These are phyloP conservation scores for Conticribra guillardii DNA, from an alignment of 108 stramenopile genomes.

Conservation along the genomic window DNA sequence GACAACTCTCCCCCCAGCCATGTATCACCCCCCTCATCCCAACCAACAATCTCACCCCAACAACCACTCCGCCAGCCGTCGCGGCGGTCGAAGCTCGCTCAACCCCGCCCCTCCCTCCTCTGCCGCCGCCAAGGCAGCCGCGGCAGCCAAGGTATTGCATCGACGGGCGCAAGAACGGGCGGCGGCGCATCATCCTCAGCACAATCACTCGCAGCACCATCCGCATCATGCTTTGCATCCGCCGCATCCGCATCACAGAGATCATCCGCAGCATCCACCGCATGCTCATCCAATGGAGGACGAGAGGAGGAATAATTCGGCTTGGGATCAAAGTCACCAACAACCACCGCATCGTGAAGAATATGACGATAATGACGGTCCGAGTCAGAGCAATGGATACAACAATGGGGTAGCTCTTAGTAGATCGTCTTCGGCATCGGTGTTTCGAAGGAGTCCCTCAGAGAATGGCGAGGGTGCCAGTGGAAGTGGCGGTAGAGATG, in stretches of 20 bases:
- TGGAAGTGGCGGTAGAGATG: background rate
- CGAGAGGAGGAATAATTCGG: background rate
- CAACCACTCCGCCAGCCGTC: conserved; percentile 2
- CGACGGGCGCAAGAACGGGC: conserved; percentile 41
- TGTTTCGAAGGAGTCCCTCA: conserved; percentile 7
- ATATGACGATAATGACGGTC: background rate
- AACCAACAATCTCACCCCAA: conserved; percentile 1
- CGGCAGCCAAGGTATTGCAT: conserved; percentile 45
- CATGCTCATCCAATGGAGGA: background rate
- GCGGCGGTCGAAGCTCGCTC: background rate
- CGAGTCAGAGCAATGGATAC: no score
- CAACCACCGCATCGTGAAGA: background rate
- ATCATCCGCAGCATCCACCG: background rate
- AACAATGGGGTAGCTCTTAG: background rate
- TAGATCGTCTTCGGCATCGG: conserved; percentile 6
- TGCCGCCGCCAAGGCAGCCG: conserved; percentile 50
- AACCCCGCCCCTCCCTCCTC: conserved; percentile 29
- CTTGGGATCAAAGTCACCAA: background rate
- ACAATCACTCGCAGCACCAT: conserved; percentile 12
- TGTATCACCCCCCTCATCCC: no score
- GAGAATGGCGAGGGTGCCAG: background rate
- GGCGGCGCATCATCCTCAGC: conserved; percentile 9
- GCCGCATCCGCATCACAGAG: background rate
- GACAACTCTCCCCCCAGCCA: no score
- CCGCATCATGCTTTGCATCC: conserved; percentile 8